Conservation (phyloP, 176 grass and related monocot species). For the Phyllostachys edulis region DNA sequence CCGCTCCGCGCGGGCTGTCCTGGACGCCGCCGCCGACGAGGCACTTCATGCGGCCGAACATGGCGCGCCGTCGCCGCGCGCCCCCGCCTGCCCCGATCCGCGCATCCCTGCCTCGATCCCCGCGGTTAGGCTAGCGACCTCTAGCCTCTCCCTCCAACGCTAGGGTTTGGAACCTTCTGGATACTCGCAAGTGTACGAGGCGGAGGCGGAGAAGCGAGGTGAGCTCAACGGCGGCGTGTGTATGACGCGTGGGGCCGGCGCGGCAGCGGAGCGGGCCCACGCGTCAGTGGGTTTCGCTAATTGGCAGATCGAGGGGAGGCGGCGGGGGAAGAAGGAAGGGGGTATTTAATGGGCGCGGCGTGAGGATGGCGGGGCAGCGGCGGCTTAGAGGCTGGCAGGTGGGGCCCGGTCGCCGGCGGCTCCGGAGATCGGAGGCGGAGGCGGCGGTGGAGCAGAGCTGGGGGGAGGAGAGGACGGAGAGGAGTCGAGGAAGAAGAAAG, state of each 20-base stretch:
- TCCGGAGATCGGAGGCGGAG: conserved; percentile 30
- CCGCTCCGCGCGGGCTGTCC: conserved; percentile 50
- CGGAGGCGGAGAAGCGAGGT: neutral
- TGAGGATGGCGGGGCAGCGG: neutral
- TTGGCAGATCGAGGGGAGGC: conserved; percentile 39
- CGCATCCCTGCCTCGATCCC: conserved; percentile 46
- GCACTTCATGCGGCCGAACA: conserved; percentile 69
- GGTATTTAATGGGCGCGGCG: conserved; percentile 9
- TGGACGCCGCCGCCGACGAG: conserved; percentile 62
- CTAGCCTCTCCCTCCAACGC: neutral
- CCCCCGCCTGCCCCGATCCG: conserved; percentile 35
- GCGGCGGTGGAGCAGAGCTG: conserved; percentile 46
- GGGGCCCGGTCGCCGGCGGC: conserved; percentile 18
- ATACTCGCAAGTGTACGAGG: neutral
- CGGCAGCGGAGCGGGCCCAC: neutral
- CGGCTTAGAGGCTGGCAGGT: neutral
- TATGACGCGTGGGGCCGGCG: neutral
- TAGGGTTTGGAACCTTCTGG: neutral
- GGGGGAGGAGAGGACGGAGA: neutral
- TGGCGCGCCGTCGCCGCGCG: conserved; percentile 21
- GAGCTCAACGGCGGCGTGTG: neutral
- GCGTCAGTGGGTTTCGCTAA: neutral
- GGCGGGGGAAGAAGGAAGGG: neutral
- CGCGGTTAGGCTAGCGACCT: neutral
- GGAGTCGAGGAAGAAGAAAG: neutral